Base-by-base conservation (phyloP, 306 rosid species). In the Rosa lucieae region DNA sequence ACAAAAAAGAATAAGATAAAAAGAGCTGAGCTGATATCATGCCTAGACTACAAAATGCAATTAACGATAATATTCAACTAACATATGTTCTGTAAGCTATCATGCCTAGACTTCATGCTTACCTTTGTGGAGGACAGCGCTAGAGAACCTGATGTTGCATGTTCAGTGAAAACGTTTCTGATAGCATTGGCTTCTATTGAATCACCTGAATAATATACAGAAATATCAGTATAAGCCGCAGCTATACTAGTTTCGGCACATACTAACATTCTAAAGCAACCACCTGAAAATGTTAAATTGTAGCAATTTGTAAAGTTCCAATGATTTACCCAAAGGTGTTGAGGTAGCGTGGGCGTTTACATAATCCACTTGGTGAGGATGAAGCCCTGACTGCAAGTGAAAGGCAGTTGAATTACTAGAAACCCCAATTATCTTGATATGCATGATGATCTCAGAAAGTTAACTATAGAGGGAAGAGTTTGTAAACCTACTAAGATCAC, bases 91-190 rank as follows among this genome's bases (percentile, higher is more conserved):
- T 37, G 8, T 32, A 21, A 47, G 65, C 26, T 72, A 39, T 17
- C 23, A 53, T 18, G 23, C 10, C 61, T 9, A 58, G 42, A 39
- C 56, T 53, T 21, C 26, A 44, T 26, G 9, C 35, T 83, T 91
- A 94, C 99, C 97, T 94, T 94, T n/a, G 99, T 89, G 70, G 97
- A 94, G 71, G 97, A 94, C 76, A 92, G 82, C 53, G 94, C 90
- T 79, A 94, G 90, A 86, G 89, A 76, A 82, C 95, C 89, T 3
- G 92, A 89, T 74, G 72, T 74, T 72, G 84, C 92, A 76, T 75
- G 88, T 73, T 82, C 86, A 69, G 80, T 74, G 77, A 91, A 95
- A 39, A 89, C 15, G 51, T 91, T 89, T 89, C 88, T 92, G 76
- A 95, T 95, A 79, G 98, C 98, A 83, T 78, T 90, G 52, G 94